Percentiles rank a stretch among this genome's conserved stretches.
These are phyloP conservation scores for Diaporthe velutina DNA, from an alignment of 2,329 filamentous ascomycete species.

Conservation along the genomic window DNA sequence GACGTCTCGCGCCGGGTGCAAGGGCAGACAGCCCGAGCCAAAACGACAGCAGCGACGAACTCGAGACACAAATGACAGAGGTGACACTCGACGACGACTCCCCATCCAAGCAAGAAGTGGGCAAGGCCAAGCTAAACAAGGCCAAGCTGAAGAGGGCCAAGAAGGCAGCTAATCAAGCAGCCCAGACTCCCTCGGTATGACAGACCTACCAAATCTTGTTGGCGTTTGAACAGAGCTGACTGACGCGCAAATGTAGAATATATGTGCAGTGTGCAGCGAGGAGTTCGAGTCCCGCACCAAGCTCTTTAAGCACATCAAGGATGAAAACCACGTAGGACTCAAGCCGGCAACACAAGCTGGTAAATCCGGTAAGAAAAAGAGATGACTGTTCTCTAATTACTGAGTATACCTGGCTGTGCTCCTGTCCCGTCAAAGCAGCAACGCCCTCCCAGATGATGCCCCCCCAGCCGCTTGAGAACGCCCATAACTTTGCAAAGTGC, in stretches of 20 bases:
- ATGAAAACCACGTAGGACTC: slow-evolving; percentile 74
- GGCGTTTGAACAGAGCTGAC: slow-evolving; percentile 13
- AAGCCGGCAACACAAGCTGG: slow-evolving; percentile 54
- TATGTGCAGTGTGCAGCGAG: slow-evolving; percentile 60
- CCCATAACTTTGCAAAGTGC: neutral
- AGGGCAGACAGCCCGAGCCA: neutral
- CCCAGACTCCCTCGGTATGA: slow-evolving; percentile 43
- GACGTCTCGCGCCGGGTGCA: slow-evolving; percentile 27
- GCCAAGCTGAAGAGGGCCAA: slow-evolving; percentile 64
- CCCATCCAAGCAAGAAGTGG: slow-evolving; percentile 55
- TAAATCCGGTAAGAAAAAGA: slow-evolving; percentile 53
- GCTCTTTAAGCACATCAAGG: slow-evolving; percentile 80
- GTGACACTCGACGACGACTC: slow-evolving; percentile 46
- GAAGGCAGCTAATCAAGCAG: slow-evolving; percentile 57
- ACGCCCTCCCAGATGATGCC: slow-evolving; percentile 9
- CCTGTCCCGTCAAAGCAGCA: slow-evolving; percentile 14
- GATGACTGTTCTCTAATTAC: slow-evolving; percentile 41
- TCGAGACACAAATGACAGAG: slow-evolving; percentile 42
- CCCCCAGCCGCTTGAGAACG: slow-evolving; percentile 4
- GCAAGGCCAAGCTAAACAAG: slow-evolving; percentile 66
- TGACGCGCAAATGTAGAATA: slow-evolving; percentile 49
- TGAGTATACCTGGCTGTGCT: slow-evolving; percentile 6
- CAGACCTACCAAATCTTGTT: neutral
- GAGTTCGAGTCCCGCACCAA: slow-evolving; percentile 73
- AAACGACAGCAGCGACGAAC: slow-evolving; percentile 31